These are phyloP conservation scores for Magnusiomyces sp. DNA, from an alignment of 1,139 yeast species.

Conservation along the genomic window DNA sequence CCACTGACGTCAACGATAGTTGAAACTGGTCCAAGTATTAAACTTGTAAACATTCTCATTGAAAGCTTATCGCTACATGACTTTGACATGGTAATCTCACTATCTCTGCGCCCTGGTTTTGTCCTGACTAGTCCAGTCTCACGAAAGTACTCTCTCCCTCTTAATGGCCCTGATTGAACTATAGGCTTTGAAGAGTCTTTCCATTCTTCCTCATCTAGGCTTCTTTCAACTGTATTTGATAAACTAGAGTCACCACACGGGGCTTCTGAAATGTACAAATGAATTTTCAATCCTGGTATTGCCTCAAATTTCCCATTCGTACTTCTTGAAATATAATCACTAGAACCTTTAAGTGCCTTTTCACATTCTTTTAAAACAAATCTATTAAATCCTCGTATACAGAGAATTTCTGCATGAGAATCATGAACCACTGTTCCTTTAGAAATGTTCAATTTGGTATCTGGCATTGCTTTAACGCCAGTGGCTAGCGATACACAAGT, in stretches of 20 bases:
- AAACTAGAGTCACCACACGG: conserved; percentile 94
- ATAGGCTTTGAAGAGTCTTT: conserved; percentile 14
- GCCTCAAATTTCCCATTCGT: conserved; percentile 25
- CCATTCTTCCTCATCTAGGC: conserved; percentile 23
- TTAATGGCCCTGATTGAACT: conserved; percentile 29
- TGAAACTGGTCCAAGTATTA: conserved; percentile 45
- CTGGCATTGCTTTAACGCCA: conserved; percentile 75
- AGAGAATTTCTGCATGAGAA: conserved; percentile 78
- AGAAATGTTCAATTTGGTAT: conserved; percentile 30
- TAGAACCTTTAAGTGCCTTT: not conserved
- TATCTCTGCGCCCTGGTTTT: conserved; percentile 83
- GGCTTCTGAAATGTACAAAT: conserved; percentile 64
- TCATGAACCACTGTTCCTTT: conserved; percentile 69
- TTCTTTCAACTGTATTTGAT: conserved; percentile 26
- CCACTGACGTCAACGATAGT: conserved; percentile 32
- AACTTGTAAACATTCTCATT: conserved; percentile 52
- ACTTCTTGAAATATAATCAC: conserved; percentile 1
- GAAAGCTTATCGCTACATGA: conserved; percentile 84
- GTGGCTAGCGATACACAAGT: conserved; percentile 51
- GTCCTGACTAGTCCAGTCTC: conserved; percentile 65
- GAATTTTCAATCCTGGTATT: conserved; percentile 35
- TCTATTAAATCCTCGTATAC: conserved; percentile 58
- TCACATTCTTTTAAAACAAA: conserved; percentile 32
- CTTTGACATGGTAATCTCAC: conserved; percentile 60
- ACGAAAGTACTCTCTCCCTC: conserved; percentile 63